Evolutionary conservation across 139 green algal genomes (phyloP), one percentile per base, ranked within the genome.

Genomic region (Chlorella sp.): DNA sequence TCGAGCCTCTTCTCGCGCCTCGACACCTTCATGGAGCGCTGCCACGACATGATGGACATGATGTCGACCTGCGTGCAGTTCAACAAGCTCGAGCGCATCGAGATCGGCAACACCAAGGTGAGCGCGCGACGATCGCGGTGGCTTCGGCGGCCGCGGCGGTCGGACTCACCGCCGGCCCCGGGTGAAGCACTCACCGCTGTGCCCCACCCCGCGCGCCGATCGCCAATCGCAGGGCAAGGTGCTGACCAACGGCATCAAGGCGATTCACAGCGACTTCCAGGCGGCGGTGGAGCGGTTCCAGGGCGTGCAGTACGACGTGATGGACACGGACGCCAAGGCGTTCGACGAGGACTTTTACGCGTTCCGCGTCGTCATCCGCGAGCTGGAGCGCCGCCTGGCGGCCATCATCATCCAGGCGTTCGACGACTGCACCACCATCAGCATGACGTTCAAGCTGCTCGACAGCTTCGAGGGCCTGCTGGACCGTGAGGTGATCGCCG

Each of bases 391-490:
- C n/a, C 81, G 91, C 23, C 83, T 97, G 31, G 88, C 86, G 0
- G 85, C 84, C 2, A 85, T 97, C 62, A 94, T 97, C 74, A 83
- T 89, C 59, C 89, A 93, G 88, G 91, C 87, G 1, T 93, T 94
- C 78, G 88, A 94, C 65, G 88, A 93, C 75, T 92, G 88, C 81
- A 87, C 86, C 35, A 97, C 89, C 2, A 85, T 96, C 29, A 75
- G 71, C 26, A 80, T 80, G 32, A 91, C 89, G 26, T 96, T 97
- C 88, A 96, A 96, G 86, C 88, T 96, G 67, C 81, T 97, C 30
- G 93, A 97, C 34, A 84, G 80, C 67, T 96, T 97, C 75, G 91
- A 97, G 78, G 88, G 88, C 24, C 81, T 96, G 55, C 83, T 97
- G 36, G 90, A 97, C 31, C 87, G 93, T 31, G 86, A 92, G 34